Conservation (phyloP, 768 basidiomycete genomes). For the Trametes meyenii region DNA sequence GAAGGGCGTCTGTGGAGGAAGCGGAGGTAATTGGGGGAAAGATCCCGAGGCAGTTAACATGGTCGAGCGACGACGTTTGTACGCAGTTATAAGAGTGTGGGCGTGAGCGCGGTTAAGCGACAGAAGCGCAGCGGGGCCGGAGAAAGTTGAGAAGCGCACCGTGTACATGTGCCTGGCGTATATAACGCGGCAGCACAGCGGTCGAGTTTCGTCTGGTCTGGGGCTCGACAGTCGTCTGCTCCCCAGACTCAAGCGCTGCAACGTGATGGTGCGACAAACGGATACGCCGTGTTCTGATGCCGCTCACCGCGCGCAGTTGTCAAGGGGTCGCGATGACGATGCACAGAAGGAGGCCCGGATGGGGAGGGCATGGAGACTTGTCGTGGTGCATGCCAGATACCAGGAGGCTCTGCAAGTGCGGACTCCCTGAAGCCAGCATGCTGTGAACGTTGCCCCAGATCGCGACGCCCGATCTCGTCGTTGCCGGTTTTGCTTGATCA, state of each 20-base stretch:
- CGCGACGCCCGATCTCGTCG: background rate
- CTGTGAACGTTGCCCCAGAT: slow-evolving; percentile 7
- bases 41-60: background rate
- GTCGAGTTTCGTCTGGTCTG: slow-evolving; percentile 23
- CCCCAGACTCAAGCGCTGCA: slow-evolving; percentile 9
- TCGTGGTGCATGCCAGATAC: slow-evolving; percentile 1
- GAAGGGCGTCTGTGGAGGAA: slow-evolving; percentile 12
- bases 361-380: slow-evolving; percentile 7
- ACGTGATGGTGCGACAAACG: slow-evolving; percentile 8
- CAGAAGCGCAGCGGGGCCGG: background rate
- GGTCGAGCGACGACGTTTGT: background rate
- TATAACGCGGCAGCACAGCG: slow-evolving; percentile 4
- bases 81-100: background rate
- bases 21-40: slow-evolving; percentile 7
- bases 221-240: slow-evolving; percentile 20
- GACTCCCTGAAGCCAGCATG: background rate
- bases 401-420: too few species aligned
- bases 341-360: slow-evolving; percentile 2
- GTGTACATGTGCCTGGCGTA: slow-evolving; percentile 1
- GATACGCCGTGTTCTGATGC: slow-evolving; percentile 20
- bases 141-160: slow-evolving; percentile 15
- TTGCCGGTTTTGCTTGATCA: slow-evolving; percentile 9
- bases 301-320: slow-evolving; percentile 7
- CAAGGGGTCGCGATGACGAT: slow-evolving; percentile 26
- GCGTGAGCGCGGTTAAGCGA: background rate